Base-by-base conservation (phyloP, 768 basidiomycete species). In the Boletus patriciae region DNA sequence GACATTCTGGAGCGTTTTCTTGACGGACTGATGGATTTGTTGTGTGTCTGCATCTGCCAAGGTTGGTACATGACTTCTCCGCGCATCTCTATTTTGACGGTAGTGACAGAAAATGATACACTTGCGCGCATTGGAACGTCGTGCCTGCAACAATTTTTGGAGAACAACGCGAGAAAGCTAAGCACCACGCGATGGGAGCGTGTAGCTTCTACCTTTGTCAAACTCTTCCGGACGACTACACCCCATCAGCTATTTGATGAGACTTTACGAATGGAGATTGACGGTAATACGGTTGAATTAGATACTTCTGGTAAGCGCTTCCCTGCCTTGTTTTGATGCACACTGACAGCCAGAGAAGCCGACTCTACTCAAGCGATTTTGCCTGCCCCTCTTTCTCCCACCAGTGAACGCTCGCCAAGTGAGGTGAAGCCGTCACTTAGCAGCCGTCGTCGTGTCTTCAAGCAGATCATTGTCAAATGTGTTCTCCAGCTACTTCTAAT, bases 381-480 rank as follows among this genome's bases (percentile, higher is more conserved):
- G n/a, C 91, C 91, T 13, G 92, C 95, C 6, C 95, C 96, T 10
- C 80, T 98, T 36, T 89, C 90, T 23, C 88, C 92, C 5, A 79
- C 82, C n/a, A 78, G 76, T 55, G 86, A 88, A 55, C 76, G 78
- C 43, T 70, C 76, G 12, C 79, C 75, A 55, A 61, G 73, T 9
- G 81, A 80, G 60, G 66, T 74, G 11, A 79, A 80, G 58, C 74
- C 82, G n/a, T 83, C 86, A 7, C 73, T 85, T 43, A 78, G 75
- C 50, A 89, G 90, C 62, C 87, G 94, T 52, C 85, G 92, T 44
- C 83, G 87, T 42, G 84, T 92, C 53, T 99, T 99, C 85, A 91
- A 94, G 70, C 97, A 98, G 72, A 98, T 99, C 74, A 98, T 99
- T 59, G 94, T 98, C 62, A 98, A 98, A 88, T 99, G 97, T 71